These are phyloP conservation scores for Chiua virens DNA, from an alignment of 768 basidiomycete species.

Conservation along the genomic window DNA sequence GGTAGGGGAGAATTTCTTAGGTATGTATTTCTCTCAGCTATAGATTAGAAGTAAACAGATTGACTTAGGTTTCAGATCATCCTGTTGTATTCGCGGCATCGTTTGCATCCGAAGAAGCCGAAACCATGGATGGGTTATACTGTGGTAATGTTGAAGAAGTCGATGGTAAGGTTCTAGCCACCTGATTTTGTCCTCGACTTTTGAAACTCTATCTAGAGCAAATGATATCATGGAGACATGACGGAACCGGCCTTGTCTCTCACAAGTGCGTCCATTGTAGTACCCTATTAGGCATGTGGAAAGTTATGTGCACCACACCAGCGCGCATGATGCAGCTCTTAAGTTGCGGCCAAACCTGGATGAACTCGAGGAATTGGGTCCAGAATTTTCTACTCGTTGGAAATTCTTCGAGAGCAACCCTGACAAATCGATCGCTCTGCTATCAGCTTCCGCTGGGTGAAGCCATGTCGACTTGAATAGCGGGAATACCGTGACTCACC, in stretches of 20 bases:
- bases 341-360: conserved; percentile 52
- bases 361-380: conserved; percentile 49
- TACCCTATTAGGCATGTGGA: neutral
- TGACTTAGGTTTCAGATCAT: conserved; percentile 27
- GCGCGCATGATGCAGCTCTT: conserved; percentile 54
- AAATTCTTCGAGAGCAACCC: conserved; percentile 48
- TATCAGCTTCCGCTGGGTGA: conserved; percentile 45
- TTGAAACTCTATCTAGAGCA: conserved; percentile 26
- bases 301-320: conserved; percentile 16
- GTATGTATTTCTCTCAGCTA: conserved; percentile 24
- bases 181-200: conserved; percentile 7
- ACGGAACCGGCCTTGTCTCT: conserved; percentile 49
- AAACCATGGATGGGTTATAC: conserved; percentile 51
- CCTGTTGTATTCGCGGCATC: conserved; percentile 33
- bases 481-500: neutral
- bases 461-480: neutral
- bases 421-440: conserved; percentile 55
- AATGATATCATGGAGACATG: conserved; percentile 31
- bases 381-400: conserved; percentile 51
- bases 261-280: conserved; percentile 46
- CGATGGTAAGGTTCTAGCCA: conserved; percentile 35
- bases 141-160: conserved; percentile 38
- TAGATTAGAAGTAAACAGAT: neutral
- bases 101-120: conserved; percentile 42
- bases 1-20: conserved; percentile 69